These are phyloP conservation scores for Phytophthora megakarya DNA, from an alignment of 352 stramenopile species.

Conservation along the genomic window DNA sequence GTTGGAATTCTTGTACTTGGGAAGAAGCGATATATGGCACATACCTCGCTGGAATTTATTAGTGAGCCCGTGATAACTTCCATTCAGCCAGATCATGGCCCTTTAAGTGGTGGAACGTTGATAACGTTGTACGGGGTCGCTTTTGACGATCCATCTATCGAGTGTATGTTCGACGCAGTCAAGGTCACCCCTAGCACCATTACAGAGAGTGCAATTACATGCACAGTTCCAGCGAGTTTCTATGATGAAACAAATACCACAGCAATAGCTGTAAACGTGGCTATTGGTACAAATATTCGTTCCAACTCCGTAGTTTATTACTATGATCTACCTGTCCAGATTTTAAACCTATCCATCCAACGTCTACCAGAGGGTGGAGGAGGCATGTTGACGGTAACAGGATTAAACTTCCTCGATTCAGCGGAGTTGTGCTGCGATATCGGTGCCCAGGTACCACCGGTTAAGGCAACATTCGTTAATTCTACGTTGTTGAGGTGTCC, in stretches of 20 bases:
- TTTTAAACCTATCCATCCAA: slow-evolving; percentile 28
- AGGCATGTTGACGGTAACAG: slow-evolving; percentile 29
- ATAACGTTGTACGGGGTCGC: slow-evolving; percentile 30
- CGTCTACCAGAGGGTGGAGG: slow-evolving; percentile 24
- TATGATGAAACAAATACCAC: background rate
- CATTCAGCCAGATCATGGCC: slow-evolving; percentile 32
- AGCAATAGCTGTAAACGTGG: slow-evolving; percentile 13
- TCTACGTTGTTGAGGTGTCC: slow-evolving; percentile 18
- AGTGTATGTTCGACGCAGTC: slow-evolving; percentile 36
- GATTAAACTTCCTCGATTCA: slow-evolving; percentile 41
- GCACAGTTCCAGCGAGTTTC: slow-evolving; percentile 16
- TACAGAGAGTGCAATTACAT: slow-evolving; percentile 25
- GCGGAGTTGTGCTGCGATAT: slow-evolving; percentile 35
- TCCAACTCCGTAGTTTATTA: slow-evolving; percentile 36
- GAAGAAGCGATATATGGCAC: slow-evolving; percentile 29
- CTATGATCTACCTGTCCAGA: slow-evolving; percentile 28
- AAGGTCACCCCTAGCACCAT: slow-evolving; percentile 22
- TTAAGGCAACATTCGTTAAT: slow-evolving; percentile 22
- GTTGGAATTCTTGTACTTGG: slow-evolving; percentile 35
- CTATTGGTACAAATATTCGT: slow-evolving; percentile 22
- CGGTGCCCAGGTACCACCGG: background rate
- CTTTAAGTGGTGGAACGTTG: slow-evolving; percentile 31
- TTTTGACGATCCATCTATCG: slow-evolving; percentile 18
- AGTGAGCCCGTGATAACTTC: slow-evolving; percentile 26
- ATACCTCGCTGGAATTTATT: slow-evolving; percentile 28